A percentile compares a stretch with the other conserved stretches of the same genome.
phyloP scores from a whole-genome alignment of 352 stramenopile genomes.

The Globisporangium paroecandrum region DNA sequence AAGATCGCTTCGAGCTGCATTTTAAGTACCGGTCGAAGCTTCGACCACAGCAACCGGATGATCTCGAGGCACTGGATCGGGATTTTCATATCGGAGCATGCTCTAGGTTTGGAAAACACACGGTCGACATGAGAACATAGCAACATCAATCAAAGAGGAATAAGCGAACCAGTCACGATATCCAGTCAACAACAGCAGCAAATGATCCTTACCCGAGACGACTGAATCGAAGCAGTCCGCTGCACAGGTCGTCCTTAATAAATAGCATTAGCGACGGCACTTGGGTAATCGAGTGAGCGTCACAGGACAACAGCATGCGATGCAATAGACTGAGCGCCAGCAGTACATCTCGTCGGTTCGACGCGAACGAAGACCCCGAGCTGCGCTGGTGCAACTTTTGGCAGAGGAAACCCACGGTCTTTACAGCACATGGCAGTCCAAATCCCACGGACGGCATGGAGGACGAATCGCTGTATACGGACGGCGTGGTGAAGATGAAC shows the following conservation, averaged over 20 bases:
- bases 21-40: conserved; percentile 65
- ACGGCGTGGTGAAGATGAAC: conserved; percentile 58
- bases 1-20: conserved; percentile 80
- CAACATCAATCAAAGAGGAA: background rate
- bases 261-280: conserved; percentile 77
- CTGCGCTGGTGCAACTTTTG: conserved; percentile 69
- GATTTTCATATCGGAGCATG: conserved; percentile 53
- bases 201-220: conserved; percentile 48
- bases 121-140: background rate
- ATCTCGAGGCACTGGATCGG: conserved; percentile 57
- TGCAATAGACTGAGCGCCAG: conserved; percentile 71
- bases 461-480: conserved; percentile 41
- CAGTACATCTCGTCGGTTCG: conserved; percentile 56
- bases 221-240: conserved; percentile 64
- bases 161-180: background rate
- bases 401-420: conserved; percentile 76
- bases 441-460: conserved; percentile 28
- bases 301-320: conserved; percentile 47
- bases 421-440: conserved; percentile 72
- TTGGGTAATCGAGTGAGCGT: conserved; percentile 39
- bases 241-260: conserved; percentile 83
- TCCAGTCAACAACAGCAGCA: background rate
- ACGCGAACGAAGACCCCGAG: conserved; percentile 14
- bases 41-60: conserved; percentile 71
- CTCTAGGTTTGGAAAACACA: conserved; percentile 20